phyloP scores from a whole-genome alignment of 2,329 filamentous ascomycete species.

The Alternaria metachromatica region DNA sequence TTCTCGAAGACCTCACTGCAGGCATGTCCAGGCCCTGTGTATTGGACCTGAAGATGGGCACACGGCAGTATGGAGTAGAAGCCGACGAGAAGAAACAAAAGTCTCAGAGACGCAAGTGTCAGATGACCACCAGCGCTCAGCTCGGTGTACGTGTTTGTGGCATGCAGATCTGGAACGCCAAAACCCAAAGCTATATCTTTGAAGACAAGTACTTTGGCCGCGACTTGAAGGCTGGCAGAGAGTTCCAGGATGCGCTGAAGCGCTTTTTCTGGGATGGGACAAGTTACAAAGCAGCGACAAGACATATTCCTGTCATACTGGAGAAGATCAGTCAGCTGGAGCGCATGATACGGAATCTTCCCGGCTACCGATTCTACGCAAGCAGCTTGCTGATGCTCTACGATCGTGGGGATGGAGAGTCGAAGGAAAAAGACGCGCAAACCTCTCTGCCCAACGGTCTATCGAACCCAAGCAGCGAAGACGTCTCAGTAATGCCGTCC shows the following conservation, averaged over 20 bases:
- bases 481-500: conserved; percentile 20
- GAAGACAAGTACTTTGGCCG: conserved; percentile 98
- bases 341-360: conserved; percentile 77
- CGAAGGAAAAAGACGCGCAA: conserved; percentile 44
- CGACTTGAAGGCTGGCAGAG: conserved; percentile 80
- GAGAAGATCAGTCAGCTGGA: conserved; percentile 85
- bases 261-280: conserved; percentile 91
- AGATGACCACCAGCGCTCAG: conserved; percentile 86
- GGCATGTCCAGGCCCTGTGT: conserved; percentile 98
- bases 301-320: conserved; percentile 86
- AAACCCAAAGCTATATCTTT: conserved; percentile 85
- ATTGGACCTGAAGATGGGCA: conserved; percentile 98
- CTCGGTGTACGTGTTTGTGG: conserved; percentile 94
- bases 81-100: conserved; percentile 89
- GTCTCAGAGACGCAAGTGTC: conserved; percentile 92
- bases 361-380: conserved; percentile 92
- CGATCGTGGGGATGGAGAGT: conserved; percentile 75
- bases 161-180: conserved; percentile 93
- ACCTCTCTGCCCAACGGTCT: conserved; percentile 16
- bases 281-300: conserved; percentile 77
- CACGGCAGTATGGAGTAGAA: conserved; percentile 93
- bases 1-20: conserved; percentile 92
- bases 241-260: conserved; percentile 88
- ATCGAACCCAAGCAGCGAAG: conserved; percentile 27
- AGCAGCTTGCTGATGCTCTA: conserved; percentile 95